Evolutionary conservation across 345 rosid species (phyloP).

Genomic region (Balakata baccata): DNA sequence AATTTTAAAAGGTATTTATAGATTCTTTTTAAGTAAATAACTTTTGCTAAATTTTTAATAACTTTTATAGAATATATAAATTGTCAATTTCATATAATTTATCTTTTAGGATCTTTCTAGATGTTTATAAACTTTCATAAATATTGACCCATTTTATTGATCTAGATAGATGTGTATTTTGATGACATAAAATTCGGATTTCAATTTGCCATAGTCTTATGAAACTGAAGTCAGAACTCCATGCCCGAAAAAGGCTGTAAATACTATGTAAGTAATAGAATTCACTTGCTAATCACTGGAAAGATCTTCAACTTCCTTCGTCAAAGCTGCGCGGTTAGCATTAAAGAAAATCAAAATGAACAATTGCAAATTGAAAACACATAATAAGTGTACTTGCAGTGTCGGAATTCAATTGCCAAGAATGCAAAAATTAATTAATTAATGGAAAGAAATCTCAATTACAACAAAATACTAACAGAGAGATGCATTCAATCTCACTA

Average conservation of each 20-base stretch:
- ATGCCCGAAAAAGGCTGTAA: slow-evolving; percentile 25
- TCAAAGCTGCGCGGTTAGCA: slow-evolving; percentile 6
- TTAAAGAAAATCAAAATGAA: neutral
- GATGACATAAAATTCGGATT: no score
- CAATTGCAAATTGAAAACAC: neutral
- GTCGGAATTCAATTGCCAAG: neutral
- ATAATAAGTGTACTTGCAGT: no score
- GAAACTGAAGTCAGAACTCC: slow-evolving; percentile 40
- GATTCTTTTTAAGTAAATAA: no score
- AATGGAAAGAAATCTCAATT: neutral
- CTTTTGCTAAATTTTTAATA: no score
- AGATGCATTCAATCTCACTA: neutral
- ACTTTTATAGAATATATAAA: no score
- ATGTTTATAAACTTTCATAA: no score
- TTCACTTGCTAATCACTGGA: slow-evolving; percentile 6
- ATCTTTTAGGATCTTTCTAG: no score
- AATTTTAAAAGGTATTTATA: no score
- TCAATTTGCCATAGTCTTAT: slow-evolving; percentile 36
- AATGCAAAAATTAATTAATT: neutral
- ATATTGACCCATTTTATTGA: no score
- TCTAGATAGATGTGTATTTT: no score
- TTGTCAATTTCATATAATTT: no score
- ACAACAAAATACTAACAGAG: neutral
- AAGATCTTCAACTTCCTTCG: slow-evolving; percentile 7
- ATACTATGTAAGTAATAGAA: slow-evolving; percentile 12